Conservation (phyloP, 345 rosid genomes). For the Salix dunnii region DNA sequence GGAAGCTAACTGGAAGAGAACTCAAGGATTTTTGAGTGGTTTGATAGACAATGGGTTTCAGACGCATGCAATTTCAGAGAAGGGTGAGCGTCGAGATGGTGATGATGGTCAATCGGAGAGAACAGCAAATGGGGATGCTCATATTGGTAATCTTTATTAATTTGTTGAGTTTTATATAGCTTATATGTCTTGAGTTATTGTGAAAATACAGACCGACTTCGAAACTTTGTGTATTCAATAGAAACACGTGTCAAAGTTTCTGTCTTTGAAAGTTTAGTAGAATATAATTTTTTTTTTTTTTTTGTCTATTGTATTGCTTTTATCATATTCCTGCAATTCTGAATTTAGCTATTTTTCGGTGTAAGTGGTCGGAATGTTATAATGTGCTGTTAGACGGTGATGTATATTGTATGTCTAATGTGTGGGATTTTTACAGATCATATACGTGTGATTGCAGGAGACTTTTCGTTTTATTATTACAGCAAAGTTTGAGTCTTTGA, state of each 20-base stretch:
- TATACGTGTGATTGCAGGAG: conserved; percentile 61
- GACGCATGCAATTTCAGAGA: conserved; percentile 10
- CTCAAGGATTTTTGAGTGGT: conserved; percentile 51
- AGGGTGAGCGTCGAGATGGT: conserved; percentile 12
- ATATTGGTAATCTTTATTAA: conserved; percentile 32
- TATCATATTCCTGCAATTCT: too few relatives aligned
- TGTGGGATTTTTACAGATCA: conserved; percentile 26
- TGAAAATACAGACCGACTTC: too few relatives aligned
- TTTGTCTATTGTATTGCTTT: too few relatives aligned
- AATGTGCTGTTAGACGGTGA: neutral
- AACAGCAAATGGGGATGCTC: conserved; percentile 18
- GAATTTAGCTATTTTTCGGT: too few relatives aligned
- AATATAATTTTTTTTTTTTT: too few relatives aligned
- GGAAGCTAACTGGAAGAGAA: conserved; percentile 74
- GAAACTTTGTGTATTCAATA: too few relatives aligned
- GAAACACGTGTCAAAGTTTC: too few relatives aligned
- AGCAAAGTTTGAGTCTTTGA: conserved; percentile 64
- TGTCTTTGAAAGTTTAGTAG: too few relatives aligned
- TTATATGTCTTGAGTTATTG: too few relatives aligned
- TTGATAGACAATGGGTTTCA: conserved; percentile 37
- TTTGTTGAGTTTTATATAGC: neutral
- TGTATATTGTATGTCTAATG: conserved; percentile 6
- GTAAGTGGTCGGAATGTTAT: neutral
- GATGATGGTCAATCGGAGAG: conserved; percentile 23
- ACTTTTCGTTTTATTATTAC: conserved; percentile 49